Evolutionary conservation across 139 green algal genomes (phyloP).

Genomic region (Spirogloea muscicola): DNA sequence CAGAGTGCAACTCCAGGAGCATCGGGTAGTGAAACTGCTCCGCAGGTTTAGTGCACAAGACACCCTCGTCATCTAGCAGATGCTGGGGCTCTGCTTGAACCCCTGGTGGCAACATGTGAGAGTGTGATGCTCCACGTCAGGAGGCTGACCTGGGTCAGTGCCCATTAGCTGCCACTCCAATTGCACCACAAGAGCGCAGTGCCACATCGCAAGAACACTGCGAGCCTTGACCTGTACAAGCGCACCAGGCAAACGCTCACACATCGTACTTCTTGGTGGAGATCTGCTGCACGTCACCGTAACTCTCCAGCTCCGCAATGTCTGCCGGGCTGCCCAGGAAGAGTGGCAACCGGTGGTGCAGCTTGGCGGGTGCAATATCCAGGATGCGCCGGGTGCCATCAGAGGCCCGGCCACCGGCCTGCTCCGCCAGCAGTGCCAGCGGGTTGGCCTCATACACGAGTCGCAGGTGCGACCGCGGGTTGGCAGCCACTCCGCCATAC

Average conservation of each 20-base stretch:
- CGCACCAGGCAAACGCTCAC: no score
- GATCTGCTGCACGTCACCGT: slow-evolving; percentile 59
- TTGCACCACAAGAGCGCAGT: no score
- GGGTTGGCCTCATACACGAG: slow-evolving; percentile 68
- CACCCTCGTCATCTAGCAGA: no score
- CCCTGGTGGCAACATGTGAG: no score
- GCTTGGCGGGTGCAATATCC: slow-evolving; percentile 57
- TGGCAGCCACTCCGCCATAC: slow-evolving; percentile 49
- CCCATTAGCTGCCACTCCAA: not conserved
- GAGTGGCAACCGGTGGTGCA: slow-evolving; percentile 79
- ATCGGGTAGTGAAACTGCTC: no score
- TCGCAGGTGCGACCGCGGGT: slow-evolving; percentile 63
- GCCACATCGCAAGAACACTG: no score
- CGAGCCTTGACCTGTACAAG: no score
- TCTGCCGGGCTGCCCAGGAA: slow-evolving; percentile 67
- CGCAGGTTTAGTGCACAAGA: no score
- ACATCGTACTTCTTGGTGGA: slow-evolving; percentile 36
- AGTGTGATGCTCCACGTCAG: no score
- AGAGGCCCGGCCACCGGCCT: slow-evolving; percentile 33
- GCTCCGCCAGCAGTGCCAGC: slow-evolving; percentile 59
- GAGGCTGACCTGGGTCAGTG: no score
- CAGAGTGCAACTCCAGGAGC: no score
- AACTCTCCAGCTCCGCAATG: slow-evolving; percentile 65
- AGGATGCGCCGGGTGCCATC: slow-evolving; percentile 54
- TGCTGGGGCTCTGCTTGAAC: no score